Percentiles rank a stretch among this genome's conserved stretches.
Conservation (phyloP, 768 basidiomycete species). For the Tulasnella sp. region DNA sequence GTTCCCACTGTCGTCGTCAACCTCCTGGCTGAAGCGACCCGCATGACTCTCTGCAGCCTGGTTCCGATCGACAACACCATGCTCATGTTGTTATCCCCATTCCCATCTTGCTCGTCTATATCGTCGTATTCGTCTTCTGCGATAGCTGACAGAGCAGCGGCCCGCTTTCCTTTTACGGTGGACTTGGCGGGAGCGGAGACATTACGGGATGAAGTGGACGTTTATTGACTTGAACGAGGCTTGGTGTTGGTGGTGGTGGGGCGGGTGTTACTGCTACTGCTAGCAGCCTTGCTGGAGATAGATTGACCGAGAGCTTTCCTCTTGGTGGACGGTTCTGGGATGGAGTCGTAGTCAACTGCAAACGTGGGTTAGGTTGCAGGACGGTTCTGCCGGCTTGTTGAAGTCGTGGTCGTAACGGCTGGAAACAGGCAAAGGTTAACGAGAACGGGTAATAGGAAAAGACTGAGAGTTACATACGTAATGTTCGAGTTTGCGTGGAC, state of each 20-base stretch:
- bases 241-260: not conserved
- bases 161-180: not conserved
- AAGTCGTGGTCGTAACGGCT: not conserved
- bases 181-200: not conserved
- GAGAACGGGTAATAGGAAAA: not conserved
- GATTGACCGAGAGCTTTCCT: not conserved
- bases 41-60: not conserved
- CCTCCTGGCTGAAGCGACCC: not conserved
- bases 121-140: conserved; percentile 1
- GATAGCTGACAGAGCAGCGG: not conserved
- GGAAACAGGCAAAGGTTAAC: not conserved
- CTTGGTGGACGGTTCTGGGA: conserved; percentile 3
- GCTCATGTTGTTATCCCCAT: conserved; percentile 12
- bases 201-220: not conserved
- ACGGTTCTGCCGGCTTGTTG: not conserved
- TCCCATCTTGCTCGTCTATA: conserved; percentile 1
- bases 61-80: not conserved
- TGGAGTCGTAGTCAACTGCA: conserved; percentile 17
- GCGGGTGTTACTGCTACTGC: not conserved
- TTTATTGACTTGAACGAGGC: not conserved
- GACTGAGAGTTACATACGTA: not conserved
- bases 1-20: conserved; percentile 17
- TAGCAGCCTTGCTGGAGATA: not conserved
- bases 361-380: not conserved
- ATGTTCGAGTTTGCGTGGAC: not conserved